Evolutionary conservation across 2,329 filamentous ascomycete species (phyloP).

Genomic region (Microcyclospora tardicrescens): DNA sequence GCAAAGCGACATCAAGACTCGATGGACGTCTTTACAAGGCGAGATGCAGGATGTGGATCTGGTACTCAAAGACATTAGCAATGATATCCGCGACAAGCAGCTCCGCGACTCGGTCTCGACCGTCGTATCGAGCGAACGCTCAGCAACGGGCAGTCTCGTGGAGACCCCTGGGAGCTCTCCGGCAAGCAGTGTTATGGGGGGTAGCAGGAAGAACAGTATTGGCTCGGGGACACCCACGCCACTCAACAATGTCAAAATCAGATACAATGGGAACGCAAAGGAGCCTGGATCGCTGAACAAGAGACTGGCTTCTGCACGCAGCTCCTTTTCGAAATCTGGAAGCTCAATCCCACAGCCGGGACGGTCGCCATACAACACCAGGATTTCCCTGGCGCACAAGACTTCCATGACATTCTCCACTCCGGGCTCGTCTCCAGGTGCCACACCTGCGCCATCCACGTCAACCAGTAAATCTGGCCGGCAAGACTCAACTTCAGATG

Average conservation of each 20-base stretch:
- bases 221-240: slow-evolving; percentile 31
- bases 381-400: neutral
- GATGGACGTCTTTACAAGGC: slow-evolving; percentile 63
- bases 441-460: slow-evolving; percentile 8
- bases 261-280: slow-evolving; percentile 2
- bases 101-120: slow-evolving; percentile 87
- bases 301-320: neutral
- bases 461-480: neutral
- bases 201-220: slow-evolving; percentile 38
- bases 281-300: neutral
- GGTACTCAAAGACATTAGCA: slow-evolving; percentile 56
- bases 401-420: neutral
- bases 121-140: slow-evolving; percentile 72
- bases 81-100: slow-evolving; percentile 50
- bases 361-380: neutral
- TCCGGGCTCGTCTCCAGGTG: neutral
- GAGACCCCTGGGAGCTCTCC: slow-evolving; percentile 51
- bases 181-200: slow-evolving; percentile 49
- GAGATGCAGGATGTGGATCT: slow-evolving; percentile 67
- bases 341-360: neutral
- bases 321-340: no score
- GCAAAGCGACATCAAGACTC: slow-evolving; percentile 71
- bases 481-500: slow-evolving; percentile 6
- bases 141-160: slow-evolving; percentile 21
- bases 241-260: slow-evolving; percentile 14